Evolutionary conservation across 1,139 yeast species (phyloP).

Genomic region (Oligophagozyma castellii): DNA sequence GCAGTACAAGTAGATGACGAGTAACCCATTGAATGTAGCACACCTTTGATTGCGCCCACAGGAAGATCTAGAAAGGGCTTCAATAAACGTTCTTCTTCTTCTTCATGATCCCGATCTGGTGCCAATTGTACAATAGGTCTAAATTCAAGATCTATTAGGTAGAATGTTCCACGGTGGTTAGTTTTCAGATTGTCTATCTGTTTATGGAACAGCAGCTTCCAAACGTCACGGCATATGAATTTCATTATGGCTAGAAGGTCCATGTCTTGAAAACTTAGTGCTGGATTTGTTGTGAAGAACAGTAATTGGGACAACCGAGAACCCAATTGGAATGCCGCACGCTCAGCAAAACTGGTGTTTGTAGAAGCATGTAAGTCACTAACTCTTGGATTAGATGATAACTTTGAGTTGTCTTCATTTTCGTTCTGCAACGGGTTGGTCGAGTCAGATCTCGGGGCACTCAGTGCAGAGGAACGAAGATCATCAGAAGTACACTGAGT

Average conservation of each 20-base stretch:
- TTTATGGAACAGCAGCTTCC: slow-evolving; percentile 68
- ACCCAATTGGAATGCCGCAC: slow-evolving; percentile 71
- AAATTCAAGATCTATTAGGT: slow-evolving; percentile 21
- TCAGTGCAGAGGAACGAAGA: too few species aligned
- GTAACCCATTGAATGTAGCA: slow-evolving; percentile 29
- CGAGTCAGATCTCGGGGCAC: too few species aligned
- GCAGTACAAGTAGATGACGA: too few species aligned
- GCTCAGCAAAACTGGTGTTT: too few species aligned
- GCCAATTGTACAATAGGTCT: slow-evolving; percentile 17
- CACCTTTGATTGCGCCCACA: slow-evolving; percentile 74
- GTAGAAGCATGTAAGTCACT: too few species aligned
- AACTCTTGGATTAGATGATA: too few species aligned
- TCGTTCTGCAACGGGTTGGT: too few species aligned
- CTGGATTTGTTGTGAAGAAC: slow-evolving; percentile 42
- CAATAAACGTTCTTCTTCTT: slow-evolving; percentile 28
- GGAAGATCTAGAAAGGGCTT: slow-evolving; percentile 61
- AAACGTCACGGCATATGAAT: slow-evolving; percentile 81
- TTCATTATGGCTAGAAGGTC: slow-evolving; percentile 77
- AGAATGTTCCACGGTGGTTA: slow-evolving; percentile 55
- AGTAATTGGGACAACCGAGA: slow-evolving; percentile 57
- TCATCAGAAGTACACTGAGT: too few species aligned
- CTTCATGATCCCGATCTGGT: slow-evolving; percentile 10
- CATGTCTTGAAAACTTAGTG: slow-evolving; percentile 31
- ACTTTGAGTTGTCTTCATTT: too few species aligned
- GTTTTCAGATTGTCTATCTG: slow-evolving; percentile 89